Evolutionary conservation across 2,329 filamentous ascomycete species (phyloP).

Genomic region (Zasmidium citrigriseum): DNA sequence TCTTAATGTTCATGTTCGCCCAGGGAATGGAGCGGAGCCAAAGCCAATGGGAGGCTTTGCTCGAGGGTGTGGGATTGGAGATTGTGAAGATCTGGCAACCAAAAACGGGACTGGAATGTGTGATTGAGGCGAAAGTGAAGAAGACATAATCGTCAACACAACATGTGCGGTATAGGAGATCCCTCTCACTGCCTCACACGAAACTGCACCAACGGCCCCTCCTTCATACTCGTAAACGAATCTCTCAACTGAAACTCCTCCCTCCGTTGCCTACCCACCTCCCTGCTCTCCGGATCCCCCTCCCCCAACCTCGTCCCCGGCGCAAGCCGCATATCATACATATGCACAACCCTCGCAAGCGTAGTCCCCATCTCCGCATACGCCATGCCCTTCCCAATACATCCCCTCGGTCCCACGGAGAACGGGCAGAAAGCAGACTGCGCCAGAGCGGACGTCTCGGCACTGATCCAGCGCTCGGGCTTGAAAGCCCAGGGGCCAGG

Average conservation of each 20-base stretch:
- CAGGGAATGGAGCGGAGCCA: background rate
- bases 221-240: constrained; percentile 14
- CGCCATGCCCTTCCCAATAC: constrained; percentile 25
- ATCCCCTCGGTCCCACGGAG: constrained; percentile 21
- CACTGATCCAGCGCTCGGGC: constrained; percentile 32
- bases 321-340: constrained; percentile 24
- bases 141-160: too few species aligned
- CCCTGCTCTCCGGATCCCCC: background rate
- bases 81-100: background rate
- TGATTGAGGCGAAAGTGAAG: constrained; percentile 3
- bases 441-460: constrained; percentile 3
- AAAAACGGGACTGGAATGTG: background rate
- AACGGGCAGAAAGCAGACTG: constrained; percentile 24
- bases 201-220: constrained; percentile 6
- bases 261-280: background rate
- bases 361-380: constrained; percentile 23
- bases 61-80: background rate
- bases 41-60: background rate
- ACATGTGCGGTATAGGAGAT: too few species aligned
- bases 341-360: constrained; percentile 16
- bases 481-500: constrained; percentile 24
- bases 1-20: constrained; percentile 1
- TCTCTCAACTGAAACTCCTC: constrained; percentile 12
- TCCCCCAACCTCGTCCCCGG: constrained; percentile 6
- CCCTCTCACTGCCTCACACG: too few species aligned